Conservation (phyloP, 2,329 filamentous ascomycete genomes). For the Fusarium sp. region DNA sequence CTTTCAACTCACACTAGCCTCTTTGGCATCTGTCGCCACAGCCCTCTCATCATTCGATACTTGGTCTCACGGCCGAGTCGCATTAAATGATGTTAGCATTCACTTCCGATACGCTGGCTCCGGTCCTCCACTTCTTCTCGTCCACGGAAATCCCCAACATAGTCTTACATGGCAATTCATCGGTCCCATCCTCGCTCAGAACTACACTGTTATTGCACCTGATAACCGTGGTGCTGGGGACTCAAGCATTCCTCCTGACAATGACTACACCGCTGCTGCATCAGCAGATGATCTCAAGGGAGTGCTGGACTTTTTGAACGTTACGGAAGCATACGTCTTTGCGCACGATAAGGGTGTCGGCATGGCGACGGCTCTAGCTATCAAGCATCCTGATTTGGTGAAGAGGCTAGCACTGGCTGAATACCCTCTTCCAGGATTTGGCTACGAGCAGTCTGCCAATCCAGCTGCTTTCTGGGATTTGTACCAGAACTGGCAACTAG, state of each 20-base stretch:
- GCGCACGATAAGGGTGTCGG: constrained; percentile 60
- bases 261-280: constrained; percentile 55
- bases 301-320: constrained; percentile 56
- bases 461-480: constrained; percentile 52
- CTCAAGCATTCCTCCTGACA: constrained; percentile 52
- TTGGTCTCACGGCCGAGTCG: constrained; percentile 52
- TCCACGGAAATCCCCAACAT: constrained; percentile 56
- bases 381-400: constrained; percentile 51
- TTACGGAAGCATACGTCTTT: constrained; percentile 56
- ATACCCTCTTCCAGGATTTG: constrained; percentile 56
- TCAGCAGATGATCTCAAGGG: constrained; percentile 53
- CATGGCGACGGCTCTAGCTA: constrained; percentile 54
- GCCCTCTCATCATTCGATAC: constrained; percentile 50
- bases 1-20: neutral
- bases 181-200: constrained; percentile 46
- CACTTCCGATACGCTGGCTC: constrained; percentile 56
- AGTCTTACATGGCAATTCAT: constrained; percentile 45
- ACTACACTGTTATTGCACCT: constrained; percentile 57
- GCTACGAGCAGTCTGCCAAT: constrained; percentile 49
- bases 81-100: constrained; percentile 54
- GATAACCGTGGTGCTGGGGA: constrained; percentile 57
- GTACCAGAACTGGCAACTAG: constrained; percentile 56
- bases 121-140: constrained; percentile 54
- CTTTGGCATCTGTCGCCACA: constrained; percentile 1
- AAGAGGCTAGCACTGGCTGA: constrained; percentile 52